A percentile compares a stretch with the other conserved stretches of the same genome.
Evolutionary conservation across 2,329 filamentous ascomycete genomes (phyloP).

Genomic region (Magnaporthiopsis poae): DNA sequence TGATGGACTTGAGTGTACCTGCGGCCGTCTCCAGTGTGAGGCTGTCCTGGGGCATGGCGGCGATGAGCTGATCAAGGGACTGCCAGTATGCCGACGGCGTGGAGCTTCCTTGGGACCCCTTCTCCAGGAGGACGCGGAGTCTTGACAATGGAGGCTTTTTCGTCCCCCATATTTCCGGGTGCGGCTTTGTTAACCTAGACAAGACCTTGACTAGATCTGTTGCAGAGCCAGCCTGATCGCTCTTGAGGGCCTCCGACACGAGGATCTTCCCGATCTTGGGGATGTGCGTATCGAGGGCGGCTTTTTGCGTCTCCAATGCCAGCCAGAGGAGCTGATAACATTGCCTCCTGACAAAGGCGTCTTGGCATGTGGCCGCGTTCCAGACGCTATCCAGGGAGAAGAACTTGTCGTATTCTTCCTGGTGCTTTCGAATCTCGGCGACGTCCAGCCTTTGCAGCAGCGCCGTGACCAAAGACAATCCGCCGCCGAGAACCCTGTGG

Average conservation of each 20-base stretch:
- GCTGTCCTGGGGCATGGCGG: constrained; percentile 42
- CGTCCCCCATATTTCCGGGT: constrained; percentile 68
- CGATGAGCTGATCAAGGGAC: constrained; percentile 53
- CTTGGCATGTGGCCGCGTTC: constrained; percentile 56
- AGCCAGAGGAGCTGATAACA: constrained; percentile 41
- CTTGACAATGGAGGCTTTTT: constrained; percentile 45
- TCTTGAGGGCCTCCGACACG: constrained; percentile 63
- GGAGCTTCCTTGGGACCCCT: constrained; percentile 69
- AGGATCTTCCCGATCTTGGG: constrained; percentile 47
- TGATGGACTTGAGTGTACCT: constrained; percentile 56
- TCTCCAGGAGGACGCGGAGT: constrained; percentile 64
- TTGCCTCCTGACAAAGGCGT: constrained; percentile 40
- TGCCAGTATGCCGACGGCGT: constrained; percentile 55
- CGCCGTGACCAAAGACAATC: constrained; percentile 44
- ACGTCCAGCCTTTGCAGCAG: constrained; percentile 39
- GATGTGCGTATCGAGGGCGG: constrained; percentile 39
- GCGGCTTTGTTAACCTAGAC: constrained; percentile 50
- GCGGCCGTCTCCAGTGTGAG: constrained; percentile 40
- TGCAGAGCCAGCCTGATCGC: constrained; percentile 64
- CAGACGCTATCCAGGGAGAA: constrained; percentile 58
- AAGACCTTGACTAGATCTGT: constrained; percentile 61
- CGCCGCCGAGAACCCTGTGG: constrained; percentile 56
- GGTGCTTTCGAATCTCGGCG: constrained; percentile 49
- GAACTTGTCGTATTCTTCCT: constrained; percentile 53
- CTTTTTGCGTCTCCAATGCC: constrained; percentile 37